These are phyloP conservation scores for Isabelozyma heimii DNA, from an alignment of 805 yeast genomes.

Conservation along the genomic window DNA sequence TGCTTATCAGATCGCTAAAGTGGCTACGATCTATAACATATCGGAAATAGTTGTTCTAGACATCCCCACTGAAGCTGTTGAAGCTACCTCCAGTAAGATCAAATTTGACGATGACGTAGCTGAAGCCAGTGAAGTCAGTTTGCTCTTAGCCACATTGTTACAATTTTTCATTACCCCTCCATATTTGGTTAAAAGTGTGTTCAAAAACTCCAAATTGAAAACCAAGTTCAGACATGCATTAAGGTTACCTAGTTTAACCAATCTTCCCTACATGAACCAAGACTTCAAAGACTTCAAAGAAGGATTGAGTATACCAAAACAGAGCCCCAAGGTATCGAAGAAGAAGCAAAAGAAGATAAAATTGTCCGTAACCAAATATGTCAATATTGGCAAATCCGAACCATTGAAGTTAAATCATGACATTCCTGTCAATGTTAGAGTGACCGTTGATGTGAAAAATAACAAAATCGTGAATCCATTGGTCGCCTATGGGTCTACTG, in stretches of 20 bases:
- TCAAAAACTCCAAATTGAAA: conserved; percentile 40
- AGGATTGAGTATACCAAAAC: conserved; percentile 55
- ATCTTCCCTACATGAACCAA: conserved; percentile 70
- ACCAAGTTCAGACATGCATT: conserved; percentile 60
- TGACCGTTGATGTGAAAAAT: conserved; percentile 68
- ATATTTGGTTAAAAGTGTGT: conserved; percentile 65
- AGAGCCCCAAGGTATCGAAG: conserved; percentile 32
- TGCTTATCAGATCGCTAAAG: conserved; percentile 77
- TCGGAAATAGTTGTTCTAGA: conserved; percentile 74
- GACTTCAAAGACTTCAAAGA: conserved; percentile 49
- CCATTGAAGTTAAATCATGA: conserved; percentile 57
- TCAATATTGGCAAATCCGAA: conserved; percentile 68
- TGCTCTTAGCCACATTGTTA: conserved; percentile 61
- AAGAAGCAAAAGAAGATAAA: conserved; percentile 47
- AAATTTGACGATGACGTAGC: conserved; percentile 32
- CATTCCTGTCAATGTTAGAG: conserved; percentile 76
- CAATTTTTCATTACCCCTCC: conserved; percentile 86
- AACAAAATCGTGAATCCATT: conserved; percentile 65
- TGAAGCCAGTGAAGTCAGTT: conserved; percentile 21
- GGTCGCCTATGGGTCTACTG: conserved; percentile 65
- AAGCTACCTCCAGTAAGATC: conserved; percentile 21
- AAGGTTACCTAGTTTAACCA: conserved; percentile 67
- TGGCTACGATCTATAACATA: conserved; percentile 66
- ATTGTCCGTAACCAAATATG: conserved; percentile 61
- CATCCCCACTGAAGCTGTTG: conserved; percentile 26